Evolutionary conservation across 257 asterid species (phyloP).

Genomic region (Leptodermis oblonga): DNA sequence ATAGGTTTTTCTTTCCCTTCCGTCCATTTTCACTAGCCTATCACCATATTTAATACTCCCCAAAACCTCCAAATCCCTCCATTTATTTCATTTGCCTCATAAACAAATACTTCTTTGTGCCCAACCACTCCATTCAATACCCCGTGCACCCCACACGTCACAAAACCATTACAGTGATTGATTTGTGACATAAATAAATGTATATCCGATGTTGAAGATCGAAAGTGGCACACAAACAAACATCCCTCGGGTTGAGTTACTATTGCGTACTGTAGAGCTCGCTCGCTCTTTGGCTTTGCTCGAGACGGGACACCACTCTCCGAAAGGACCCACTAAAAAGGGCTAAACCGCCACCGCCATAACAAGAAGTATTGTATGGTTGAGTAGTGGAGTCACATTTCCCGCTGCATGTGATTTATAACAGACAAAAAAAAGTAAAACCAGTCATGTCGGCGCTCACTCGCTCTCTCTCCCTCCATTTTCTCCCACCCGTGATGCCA

Average conservation of each 20-base stretch:
- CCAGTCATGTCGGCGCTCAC: slow-evolving; percentile 35
- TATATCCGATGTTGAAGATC: no score
- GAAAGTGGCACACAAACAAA: not conserved
- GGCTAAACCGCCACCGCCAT: slow-evolving; percentile 5
- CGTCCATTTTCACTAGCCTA: not conserved
- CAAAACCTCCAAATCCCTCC: not conserved
- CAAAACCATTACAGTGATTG: not conserved
- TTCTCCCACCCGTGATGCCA: slow-evolving; percentile 38
- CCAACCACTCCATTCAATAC: slow-evolving; percentile 6
- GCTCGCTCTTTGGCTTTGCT: no score
- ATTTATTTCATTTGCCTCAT: not conserved
- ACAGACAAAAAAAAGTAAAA: slow-evolving; percentile 33
- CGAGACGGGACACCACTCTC: no score
- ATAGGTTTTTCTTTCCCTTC: not conserved
- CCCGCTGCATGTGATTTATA: slow-evolving; percentile 47
- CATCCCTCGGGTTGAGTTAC: no score
- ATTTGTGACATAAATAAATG: no score
- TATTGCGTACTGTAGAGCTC: no score
- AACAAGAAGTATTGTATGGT: not conserved
- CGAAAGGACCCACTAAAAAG: slow-evolving; percentile 11
- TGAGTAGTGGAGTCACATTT: slow-evolving; percentile 27
- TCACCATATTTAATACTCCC: not conserved
- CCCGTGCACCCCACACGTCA: slow-evolving; percentile 5
- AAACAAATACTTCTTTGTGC: not conserved
- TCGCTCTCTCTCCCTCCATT: slow-evolving; percentile 8